Percentiles rank a stretch among this genome's conserved stretches.
phyloP scores from a whole-genome alignment of 768 basidiomycete species.

The Collybia mongolica region DNA sequence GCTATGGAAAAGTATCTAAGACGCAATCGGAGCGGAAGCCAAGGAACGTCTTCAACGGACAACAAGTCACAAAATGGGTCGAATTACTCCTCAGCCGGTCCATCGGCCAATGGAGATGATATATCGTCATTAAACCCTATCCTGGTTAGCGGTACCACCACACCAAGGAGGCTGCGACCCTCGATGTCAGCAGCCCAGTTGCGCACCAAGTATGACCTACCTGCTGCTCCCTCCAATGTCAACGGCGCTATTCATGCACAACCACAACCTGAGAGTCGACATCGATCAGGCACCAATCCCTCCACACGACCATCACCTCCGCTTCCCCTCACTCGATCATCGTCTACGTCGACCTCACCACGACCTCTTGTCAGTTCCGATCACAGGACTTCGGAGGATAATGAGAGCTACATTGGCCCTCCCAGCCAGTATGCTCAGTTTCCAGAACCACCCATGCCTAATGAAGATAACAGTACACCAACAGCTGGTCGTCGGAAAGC shows the following conservation, averaged over 20 bases:
- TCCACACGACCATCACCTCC: slow-evolving; percentile 44
- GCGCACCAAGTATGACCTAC: slow-evolving; percentile 43
- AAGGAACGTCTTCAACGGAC: slow-evolving; percentile 70
- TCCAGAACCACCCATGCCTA: slow-evolving; percentile 58
- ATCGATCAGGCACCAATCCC: slow-evolving; percentile 70
- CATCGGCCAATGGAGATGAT: slow-evolving; percentile 55
- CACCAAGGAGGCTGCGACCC: slow-evolving; percentile 64
- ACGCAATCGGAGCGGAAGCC: slow-evolving; percentile 81
- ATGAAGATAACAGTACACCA: slow-evolving; percentile 48
- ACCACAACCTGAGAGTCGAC: slow-evolving; percentile 49
- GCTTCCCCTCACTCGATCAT: slow-evolving; percentile 48
- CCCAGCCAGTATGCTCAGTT: slow-evolving; percentile 70
- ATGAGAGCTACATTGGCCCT: slow-evolving; percentile 59
- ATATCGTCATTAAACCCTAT: slow-evolving; percentile 46
- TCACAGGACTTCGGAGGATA: slow-evolving; percentile 40
- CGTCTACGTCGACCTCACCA: slow-evolving; percentile 56
- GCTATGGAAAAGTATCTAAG: slow-evolving; percentile 86
- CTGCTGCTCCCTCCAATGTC: slow-evolving; percentile 21
- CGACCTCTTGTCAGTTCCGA: slow-evolving; percentile 35
- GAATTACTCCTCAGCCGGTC: slow-evolving; percentile 45
- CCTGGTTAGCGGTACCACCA: slow-evolving; percentile 50
- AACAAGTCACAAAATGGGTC: slow-evolving; percentile 62
- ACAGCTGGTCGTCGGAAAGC: slow-evolving; percentile 64
- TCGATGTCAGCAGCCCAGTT: slow-evolving; percentile 80
- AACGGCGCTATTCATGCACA: slow-evolving; percentile 29